Base-by-base conservation (phyloP, 345 rosid genomes). In the Populus alba region DNA sequence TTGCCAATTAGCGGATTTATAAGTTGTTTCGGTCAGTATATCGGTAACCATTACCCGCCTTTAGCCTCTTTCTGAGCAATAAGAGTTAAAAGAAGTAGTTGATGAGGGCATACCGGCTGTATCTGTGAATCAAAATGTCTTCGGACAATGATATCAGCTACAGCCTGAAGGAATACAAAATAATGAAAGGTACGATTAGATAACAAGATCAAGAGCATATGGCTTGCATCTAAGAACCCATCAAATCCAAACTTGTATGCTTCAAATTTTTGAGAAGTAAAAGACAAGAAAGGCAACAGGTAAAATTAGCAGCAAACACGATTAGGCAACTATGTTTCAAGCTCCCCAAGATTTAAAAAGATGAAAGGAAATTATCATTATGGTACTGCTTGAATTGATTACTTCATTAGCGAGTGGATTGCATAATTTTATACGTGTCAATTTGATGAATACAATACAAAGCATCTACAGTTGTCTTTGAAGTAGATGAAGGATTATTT, bases 71-170 rank as follows among this genome's bases (percentile, higher is more conserved):
- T 59, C 15, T 23, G 29, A 59, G 25, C 5, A 45, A n/a, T 35
- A 51, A 1, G 37, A 75, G 16, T 49, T 15, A 74, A 23, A 57
- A 41, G 13, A 4, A 27, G 33, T 49, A 38, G 37, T 8, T 15
- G 55, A n/a, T 15, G 49, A 71, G 70, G 76, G 78, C 90, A 37
- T 91, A 96, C 99, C 79, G 93, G 89, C 82, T 87, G 90, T 69
- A 96, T 57, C 74, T 83, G 80, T 6, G 83, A 83, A 62, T 80
- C 85, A 78, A 94, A 96, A 85, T 96, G 92, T 77, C 94, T 89
- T 15, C 77, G 86, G 77, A 89, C 89, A 80, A 88, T 81, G 20
- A 92, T 94, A 66, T 88, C 92, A 83, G 89, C 95, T 55, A 96
- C 98, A 78, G 99, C 97, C 99, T 96, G 97, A 18, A 77, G 70